Base-by-base conservation (phyloP, 2,329 filamentous ascomycete genomes). In the Colletotrichum spinosum region DNA sequence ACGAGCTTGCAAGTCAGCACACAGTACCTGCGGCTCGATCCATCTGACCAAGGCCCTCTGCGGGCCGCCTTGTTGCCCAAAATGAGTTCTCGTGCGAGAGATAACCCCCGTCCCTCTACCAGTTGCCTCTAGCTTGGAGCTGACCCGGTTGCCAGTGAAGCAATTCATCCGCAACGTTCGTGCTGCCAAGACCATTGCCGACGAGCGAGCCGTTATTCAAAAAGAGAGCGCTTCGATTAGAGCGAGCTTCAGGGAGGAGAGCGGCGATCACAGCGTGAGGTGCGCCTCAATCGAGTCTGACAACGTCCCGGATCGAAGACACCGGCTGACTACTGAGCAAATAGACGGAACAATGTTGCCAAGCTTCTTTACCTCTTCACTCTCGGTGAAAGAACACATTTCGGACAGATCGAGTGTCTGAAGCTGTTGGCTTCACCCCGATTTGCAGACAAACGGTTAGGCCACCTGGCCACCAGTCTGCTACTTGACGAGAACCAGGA, bases 141-240 rank as follows among this genome's bases (percentile, higher is more conserved):
- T 68, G 49, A 62, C 41, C 25, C 33, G 33, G 37, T 45, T 59
- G 70, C 65, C 76, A 98, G 96, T 99, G 79, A 99, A 99, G 84
- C 96, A 98, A 83, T 99, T 99, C 83, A 99, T 99, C 81, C 94
- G 96, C 78, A 98, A 97, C 82, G 96, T 99, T 77, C 93, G 96
- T 78, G 95, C 96, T 68, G 94, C 96, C 67, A 99, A 99, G 84
- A 99, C 96, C 41, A 97, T 99, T 77, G 97, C 97, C 78, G 96
- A 99, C 81, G 96, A 99, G 84, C 90, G 96, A 76, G 95, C 96
- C 56, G 96, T 99, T 61, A 97, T 99, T 69, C 96, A 98, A 76
- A 99, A 99, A 81, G 96, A 99, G 83, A 99, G 96, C 81, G 96
- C 96, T 65, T 93, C 95, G 52, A 99, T 99, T 76, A 88, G 96